Evolutionary conservation across 805 yeast species (phyloP), one percentile per base, ranked within the genome.

Genomic region (Starmerella riodocensis): DNA sequence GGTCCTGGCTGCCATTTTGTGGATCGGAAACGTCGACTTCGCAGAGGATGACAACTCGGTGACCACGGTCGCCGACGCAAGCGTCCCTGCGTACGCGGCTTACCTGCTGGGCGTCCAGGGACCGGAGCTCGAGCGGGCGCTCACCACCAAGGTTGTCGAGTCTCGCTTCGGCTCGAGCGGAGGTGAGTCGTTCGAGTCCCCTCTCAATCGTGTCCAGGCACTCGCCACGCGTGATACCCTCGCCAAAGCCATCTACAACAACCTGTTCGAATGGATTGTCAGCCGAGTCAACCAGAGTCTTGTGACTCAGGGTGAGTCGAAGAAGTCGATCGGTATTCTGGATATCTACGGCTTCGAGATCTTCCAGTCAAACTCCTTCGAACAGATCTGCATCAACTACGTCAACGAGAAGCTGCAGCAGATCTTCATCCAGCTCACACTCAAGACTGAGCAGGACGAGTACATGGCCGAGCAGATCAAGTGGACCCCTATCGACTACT

Each of bases 271-370:
- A 45, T 86, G 97, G 96, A 85, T 91, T 54, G 97, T 91, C 14
- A 81, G 69, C 39, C 74, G 97, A 55, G 94, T 91, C 32, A 91
- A 91, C 58, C 61, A 66, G 33, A 81, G 96, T 0, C 69, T 91
- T 52, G 73, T 74, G 18, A 56, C 74, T 1, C 63, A 64, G 40
- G 62, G 67, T 25, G 55, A 50, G 28, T 69, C 70, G 41, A 47
- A 52, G 41, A 79, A 94, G 21, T 42, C 59, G 16, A 78, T 91
- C 53, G 97, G 97, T 48, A 86, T 86, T 51, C 67, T 86, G 55
- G 97, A 86, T 73, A 86, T 88, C 50, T 86, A 86, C 57, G 97
- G 97, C 8, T 86, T 86, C 63, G 97, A 86, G 61, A 88, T 88
- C 55, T 86, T 86, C 57, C 94, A 86, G 41, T 88, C 82, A 52